phyloP scores from a whole-genome alignment of 805 yeast genomes.

The Barnettozyma botsteinii region DNA sequence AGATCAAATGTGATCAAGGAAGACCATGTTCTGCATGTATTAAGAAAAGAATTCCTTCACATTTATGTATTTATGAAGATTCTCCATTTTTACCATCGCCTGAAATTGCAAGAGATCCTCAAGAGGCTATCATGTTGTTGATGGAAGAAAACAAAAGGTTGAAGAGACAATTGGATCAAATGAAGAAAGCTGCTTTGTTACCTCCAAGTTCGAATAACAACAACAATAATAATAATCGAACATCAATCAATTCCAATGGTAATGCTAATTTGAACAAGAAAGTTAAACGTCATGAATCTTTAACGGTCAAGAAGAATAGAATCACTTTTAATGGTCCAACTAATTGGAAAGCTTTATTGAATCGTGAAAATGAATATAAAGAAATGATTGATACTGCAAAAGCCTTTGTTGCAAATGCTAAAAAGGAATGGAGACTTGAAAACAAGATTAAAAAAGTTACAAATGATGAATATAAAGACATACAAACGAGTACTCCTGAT shows the following conservation, averaged over 20 bases:
- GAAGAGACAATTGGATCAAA: constrained; percentile 12
- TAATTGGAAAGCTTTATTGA: constrained; percentile 18
- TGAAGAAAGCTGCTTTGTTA: constrained; percentile 2
- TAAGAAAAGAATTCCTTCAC: constrained; percentile 19
- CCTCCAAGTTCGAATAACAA: neutral
- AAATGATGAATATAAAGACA: constrained; percentile 8
- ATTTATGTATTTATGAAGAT: constrained; percentile 22
- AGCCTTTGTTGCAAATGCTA: constrained; percentile 13
- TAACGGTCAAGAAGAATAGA: constrained; percentile 12
- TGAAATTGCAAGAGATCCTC: constrained; percentile 13
- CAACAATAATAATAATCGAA: neutral
- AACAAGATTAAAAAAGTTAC: constrained; percentile 10
- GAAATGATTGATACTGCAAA: constrained; percentile 13
- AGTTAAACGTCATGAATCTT: constrained; percentile 7
- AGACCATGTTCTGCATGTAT: constrained; percentile 23
- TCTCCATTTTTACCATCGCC: constrained; percentile 27
- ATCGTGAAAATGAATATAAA: constrained; percentile 1
- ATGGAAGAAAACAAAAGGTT: constrained; percentile 16
- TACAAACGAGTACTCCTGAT: constrained; percentile 8
- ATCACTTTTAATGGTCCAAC: constrained; percentile 18
- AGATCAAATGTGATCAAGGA: constrained; percentile 24
- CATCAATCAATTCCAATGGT: neutral
- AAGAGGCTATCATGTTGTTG: constrained; percentile 12
- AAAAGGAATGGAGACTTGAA: constrained; percentile 20
- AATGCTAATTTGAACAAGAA: constrained; percentile 1